phyloP scores from a whole-genome alignment of 768 basidiomycete genomes.

The Leccinum uliginosum region DNA sequence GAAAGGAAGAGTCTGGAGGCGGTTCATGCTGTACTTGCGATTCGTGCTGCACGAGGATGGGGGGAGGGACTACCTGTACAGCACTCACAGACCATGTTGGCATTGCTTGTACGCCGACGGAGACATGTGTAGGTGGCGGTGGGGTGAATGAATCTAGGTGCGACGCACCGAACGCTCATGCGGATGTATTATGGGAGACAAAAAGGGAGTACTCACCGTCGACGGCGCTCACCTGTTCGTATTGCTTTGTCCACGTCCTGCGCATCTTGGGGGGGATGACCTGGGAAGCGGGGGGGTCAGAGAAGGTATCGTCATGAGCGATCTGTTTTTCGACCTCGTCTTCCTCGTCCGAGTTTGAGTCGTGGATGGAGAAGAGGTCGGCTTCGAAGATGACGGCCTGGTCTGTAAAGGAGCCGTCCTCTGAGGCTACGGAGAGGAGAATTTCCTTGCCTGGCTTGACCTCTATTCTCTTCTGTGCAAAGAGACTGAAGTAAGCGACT shows the following conservation, averaged over 20 bases:
- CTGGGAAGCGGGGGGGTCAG: constrained; percentile 30
- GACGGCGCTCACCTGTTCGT: constrained; percentile 39
- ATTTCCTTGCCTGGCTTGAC: constrained; percentile 71
- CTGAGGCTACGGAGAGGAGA: constrained; percentile 52
- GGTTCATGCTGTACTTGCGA: constrained; percentile 1
- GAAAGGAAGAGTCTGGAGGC: constrained; percentile 7
- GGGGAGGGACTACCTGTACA: constrained; percentile 33
- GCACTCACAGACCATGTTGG: constrained; percentile 34
- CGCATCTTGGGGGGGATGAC: constrained; percentile 63
- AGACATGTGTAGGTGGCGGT: constrained; percentile 29
- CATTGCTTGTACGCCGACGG: constrained; percentile 45
- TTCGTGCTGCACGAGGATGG: constrained; percentile 13
- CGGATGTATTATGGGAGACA: constrained; percentile 7
- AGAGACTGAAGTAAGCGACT: constrained; percentile 56
- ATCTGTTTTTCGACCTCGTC: constrained; percentile 40
- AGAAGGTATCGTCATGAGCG: constrained; percentile 39
- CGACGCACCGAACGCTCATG: constrained; percentile 28
- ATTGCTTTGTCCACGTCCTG: constrained; percentile 51
- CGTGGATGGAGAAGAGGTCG: constrained; percentile 31
- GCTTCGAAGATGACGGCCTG: constrained; percentile 57
- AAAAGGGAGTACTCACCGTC: constrained; percentile 33
- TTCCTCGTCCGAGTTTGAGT: constrained; percentile 34
- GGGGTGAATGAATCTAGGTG: constrained; percentile 25
- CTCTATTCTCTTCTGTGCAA: constrained; percentile 66
- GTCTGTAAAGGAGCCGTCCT: constrained; percentile 52